A percentile compares a stretch with the other conserved stretches of the same genome.
Conservation (phyloP, 257 asterid species). For the Rhazya stricta region DNA sequence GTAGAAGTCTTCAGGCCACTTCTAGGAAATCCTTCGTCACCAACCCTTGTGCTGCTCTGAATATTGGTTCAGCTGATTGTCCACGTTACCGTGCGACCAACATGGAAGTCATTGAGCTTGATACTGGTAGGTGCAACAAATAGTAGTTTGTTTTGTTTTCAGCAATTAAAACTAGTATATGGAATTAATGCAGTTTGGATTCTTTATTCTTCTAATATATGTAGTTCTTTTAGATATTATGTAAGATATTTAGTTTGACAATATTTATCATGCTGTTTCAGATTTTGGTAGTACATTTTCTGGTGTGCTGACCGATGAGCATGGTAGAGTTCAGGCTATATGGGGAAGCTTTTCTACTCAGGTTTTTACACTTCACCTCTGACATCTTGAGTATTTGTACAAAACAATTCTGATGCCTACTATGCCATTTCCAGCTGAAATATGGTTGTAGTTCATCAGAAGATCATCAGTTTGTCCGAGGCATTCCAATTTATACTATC, state of each 20-base stretch:
- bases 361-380: slow-evolving; percentile 41
- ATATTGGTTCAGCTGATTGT: slow-evolving; percentile 84
- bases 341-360: slow-evolving; percentile 99
- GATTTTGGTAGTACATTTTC: slow-evolving; percentile 96
- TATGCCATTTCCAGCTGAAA: slow-evolving; percentile 58
- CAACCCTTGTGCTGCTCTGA: slow-evolving; percentile 87
- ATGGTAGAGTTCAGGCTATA: slow-evolving; percentile 87
- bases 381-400: slow-evolving; percentile 8
- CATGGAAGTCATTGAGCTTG: slow-evolving; percentile 97
- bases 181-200: slow-evolving; percentile 5
- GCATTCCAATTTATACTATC: slow-evolving; percentile 72
- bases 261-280: slow-evolving; percentile 27
- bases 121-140: slow-evolving; percentile 58
- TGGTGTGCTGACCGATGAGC: slow-evolving; percentile 94
- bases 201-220: slow-evolving; percentile 6
- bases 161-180: not conserved
- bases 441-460: slow-evolving; percentile 75
- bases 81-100: slow-evolving; percentile 97
- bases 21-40: slow-evolving; percentile 93
- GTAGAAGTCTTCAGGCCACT: slow-evolving; percentile 92
- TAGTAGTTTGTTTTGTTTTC: slow-evolving; percentile 9
- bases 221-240: slow-evolving; percentile 15
- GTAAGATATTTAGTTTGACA: not conserved
- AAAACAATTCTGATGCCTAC: slow-evolving; percentile 23
- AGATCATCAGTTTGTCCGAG: slow-evolving; percentile 95